Evolutionary conservation across 2,329 filamentous ascomycete species (phyloP), one percentile per base, ranked within the genome.

Genomic region (Blumeria graminis): DNA sequence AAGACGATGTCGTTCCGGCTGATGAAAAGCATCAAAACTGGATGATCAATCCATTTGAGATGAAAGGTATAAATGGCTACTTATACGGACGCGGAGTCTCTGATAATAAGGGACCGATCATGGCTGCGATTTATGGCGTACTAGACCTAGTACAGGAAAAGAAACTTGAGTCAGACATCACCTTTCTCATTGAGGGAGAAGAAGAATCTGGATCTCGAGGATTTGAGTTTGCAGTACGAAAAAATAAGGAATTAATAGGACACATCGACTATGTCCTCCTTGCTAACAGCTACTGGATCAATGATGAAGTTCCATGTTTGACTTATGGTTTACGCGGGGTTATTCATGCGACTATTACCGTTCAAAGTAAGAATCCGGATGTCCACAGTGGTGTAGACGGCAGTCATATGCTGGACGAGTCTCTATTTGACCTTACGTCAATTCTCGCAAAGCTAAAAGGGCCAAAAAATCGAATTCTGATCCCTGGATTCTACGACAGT

Each of bases 211-310:
- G 92, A 0, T 95, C 89, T 1, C 77, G 88, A 33, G 90, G 92
- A 0, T 96, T 98, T 65, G 82, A 86, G 61, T 80, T 90, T 62
- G 85, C 86, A 0, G 81, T 98, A 14, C 78, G 76, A 61, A 76
- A 79, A 60, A 80, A 92, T 69, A 94, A 94, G 68, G 75, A 82
- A 13, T 75, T 86, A 28, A 94, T 98, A 62, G 92, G 92, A 1
- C 75, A 86, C 9, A 81, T 98, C 1, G 90, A 98, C 69, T 96
- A 92, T 73, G 92, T 98, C 56, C 72, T 98, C 35, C 73, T 98
- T 39, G 90, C 92, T 22, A 98, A 98, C 72, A 95, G 89, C 69
- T 98, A 98, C 72, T 98, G 92, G 92, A 75, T 98, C 1, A 88
- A 96, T 65, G 90, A 98, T 65, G 84, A 93, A 61, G 88, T 93